Conservation (phyloP, 305 asterid species). For the Fraxinus albicans region DNA sequence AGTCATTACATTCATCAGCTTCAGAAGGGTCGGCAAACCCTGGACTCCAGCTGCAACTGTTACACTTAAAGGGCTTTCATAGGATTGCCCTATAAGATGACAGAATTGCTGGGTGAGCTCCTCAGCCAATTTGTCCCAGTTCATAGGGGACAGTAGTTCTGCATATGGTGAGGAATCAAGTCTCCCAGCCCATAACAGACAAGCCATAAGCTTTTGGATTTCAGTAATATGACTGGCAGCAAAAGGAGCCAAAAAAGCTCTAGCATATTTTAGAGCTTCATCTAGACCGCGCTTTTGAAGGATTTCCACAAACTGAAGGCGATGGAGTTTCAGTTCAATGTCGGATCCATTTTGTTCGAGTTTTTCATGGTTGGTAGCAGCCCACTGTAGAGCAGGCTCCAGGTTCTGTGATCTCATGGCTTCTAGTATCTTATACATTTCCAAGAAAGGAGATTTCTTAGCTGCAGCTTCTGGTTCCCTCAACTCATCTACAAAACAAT, state of each 20-base stretch:
- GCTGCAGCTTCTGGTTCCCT: conserved; percentile 12
- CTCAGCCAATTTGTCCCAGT: conserved; percentile 16
- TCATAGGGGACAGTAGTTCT: neutral
- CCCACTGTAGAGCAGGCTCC: conserved; percentile 11
- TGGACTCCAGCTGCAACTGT: conserved; percentile 13
- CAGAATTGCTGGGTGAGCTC: conserved; percentile 12
- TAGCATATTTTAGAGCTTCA: conserved; percentile 11
- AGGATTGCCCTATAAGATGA: conserved; percentile 13
- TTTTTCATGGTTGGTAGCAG: conserved; percentile 8
- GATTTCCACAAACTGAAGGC: conserved; percentile 4
- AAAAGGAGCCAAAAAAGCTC: conserved; percentile 4
- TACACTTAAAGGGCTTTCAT: conserved; percentile 6
- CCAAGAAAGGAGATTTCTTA: conserved; percentile 4
- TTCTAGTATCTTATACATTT: conserved; percentile 11
- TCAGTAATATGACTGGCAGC: conserved; percentile 8
- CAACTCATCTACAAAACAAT: conserved; percentile 3
- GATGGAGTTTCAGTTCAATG: conserved; percentile 20
- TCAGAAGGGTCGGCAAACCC: conserved; percentile 17
- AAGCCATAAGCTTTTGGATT: conserved; percentile 15
- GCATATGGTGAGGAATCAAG: conserved; percentile 15
- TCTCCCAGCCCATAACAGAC: conserved; percentile 16
- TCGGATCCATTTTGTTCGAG: conserved; percentile 11
- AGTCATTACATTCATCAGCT: conserved; percentile 10
- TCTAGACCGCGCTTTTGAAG: conserved; percentile 3
- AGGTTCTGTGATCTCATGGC: conserved; percentile 12